These are phyloP conservation scores for Camelina sativa DNA, from an alignment of 345 rosid species.

Conservation along the genomic window DNA sequence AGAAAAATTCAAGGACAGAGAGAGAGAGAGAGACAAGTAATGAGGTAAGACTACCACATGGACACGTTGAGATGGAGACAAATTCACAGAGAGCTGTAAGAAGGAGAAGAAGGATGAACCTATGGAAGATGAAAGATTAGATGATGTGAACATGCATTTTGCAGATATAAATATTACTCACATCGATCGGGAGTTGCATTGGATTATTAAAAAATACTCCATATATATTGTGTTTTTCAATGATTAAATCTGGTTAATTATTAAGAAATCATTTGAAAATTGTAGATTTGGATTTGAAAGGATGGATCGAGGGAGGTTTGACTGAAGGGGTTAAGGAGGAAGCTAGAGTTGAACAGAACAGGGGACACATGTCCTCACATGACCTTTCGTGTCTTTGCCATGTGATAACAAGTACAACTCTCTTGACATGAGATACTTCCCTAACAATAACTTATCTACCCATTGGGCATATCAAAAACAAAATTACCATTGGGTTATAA, in stretches of 20 bases:
- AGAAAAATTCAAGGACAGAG: neutral
- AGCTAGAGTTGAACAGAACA: constrained; percentile 26
- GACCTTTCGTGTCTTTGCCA: constrained; percentile 37
- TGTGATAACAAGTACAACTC: constrained; percentile 43
- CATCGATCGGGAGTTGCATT: constrained; percentile 29
- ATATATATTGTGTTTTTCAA: constrained; percentile 14
- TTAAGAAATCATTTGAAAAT: neutral
- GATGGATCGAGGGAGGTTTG: constrained; percentile 23
- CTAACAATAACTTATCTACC: neutral
- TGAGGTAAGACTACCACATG: constrained; percentile 44
- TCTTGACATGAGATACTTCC: constrained; percentile 9
- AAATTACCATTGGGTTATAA: neutral
- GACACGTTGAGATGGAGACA: constrained; percentile 47
- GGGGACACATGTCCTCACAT: constrained; percentile 45
- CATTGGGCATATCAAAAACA: neutral
- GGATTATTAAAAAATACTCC: neutral
- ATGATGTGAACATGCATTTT: constrained; percentile 36
- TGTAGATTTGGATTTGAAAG: constrained; percentile 33
- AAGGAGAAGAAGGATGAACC: constrained; percentile 39
- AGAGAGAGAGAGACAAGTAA: constrained; percentile 13
- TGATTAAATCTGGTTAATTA: constrained; percentile 13
- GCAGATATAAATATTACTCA: constrained; percentile 5
- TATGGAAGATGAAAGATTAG: constrained; percentile 26
- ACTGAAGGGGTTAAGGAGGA: constrained; percentile 22
- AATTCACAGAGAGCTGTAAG: constrained; percentile 38